Evolutionary conservation across 768 basidiomycete species (phyloP).

Genomic region (Kwoniella dendrophila): DNA sequence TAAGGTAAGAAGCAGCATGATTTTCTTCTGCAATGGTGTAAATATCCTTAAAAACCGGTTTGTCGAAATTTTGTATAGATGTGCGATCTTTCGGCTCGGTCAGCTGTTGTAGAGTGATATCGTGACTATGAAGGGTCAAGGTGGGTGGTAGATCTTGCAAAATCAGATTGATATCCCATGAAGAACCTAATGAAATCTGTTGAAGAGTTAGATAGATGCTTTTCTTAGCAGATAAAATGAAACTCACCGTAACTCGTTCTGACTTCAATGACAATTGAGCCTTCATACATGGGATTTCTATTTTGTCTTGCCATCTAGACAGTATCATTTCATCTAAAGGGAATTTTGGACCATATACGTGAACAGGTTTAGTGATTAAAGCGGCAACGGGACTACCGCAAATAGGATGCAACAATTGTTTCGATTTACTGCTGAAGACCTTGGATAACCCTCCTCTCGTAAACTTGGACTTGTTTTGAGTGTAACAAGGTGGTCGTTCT

Average conservation of each 20-base stretch:
- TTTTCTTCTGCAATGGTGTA: not conserved
- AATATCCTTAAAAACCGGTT: not conserved
- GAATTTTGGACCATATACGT: not conserved
- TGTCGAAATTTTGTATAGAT: not conserved
- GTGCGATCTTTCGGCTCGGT: not conserved
- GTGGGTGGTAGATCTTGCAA: not conserved
- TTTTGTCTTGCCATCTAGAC: not conserved
- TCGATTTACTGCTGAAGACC: not conserved
- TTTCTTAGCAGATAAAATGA: not conserved
- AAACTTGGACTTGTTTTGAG: not conserved
- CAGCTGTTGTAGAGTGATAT: not conserved
- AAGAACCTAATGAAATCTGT: not conserved
- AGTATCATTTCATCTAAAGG: not conserved
- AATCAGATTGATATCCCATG: not conserved
- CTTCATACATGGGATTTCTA: not conserved
- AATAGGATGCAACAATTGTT: not conserved
- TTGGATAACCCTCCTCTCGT: not conserved
- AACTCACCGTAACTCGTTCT: not conserved
- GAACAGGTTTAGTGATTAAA: not conserved
- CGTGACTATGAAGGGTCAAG: not conserved
- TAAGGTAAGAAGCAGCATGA: not conserved
- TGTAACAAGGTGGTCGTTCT: not conserved
- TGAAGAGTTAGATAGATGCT: not conserved
- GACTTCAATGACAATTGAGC: not conserved
- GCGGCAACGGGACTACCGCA: not conserved